These are phyloP conservation scores for Podaxis sp. DNA, from an alignment of 768 basidiomycete genomes.

Conservation along the genomic window DNA sequence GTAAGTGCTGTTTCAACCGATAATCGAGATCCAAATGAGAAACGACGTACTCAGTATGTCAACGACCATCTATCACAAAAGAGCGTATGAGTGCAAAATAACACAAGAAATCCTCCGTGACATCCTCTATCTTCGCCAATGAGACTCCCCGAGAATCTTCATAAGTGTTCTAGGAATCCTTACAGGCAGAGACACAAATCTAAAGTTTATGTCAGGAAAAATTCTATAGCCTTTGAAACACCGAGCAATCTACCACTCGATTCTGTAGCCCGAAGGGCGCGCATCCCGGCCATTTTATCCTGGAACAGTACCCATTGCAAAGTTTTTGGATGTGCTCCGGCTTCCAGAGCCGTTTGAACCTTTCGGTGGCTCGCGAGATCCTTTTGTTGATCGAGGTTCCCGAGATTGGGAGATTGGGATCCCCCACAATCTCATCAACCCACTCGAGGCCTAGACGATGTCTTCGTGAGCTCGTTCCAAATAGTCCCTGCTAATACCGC, in stretches of 20 bases:
- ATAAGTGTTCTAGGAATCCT: background rate
- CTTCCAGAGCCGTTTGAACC: background rate
- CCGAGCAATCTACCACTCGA: background rate
- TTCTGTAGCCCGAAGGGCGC: background rate
- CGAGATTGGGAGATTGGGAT: background rate
- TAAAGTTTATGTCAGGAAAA: background rate
- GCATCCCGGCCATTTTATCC: background rate
- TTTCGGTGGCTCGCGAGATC: background rate
- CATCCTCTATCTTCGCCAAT: background rate
- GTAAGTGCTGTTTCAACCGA: background rate
- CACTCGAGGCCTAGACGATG: background rate
- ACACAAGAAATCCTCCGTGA: no score
- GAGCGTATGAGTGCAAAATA: background rate
- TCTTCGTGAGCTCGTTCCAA: background rate
- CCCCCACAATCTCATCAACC: background rate
- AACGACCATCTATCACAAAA: background rate
- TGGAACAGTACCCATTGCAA: background rate
- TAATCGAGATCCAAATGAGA: background rate
- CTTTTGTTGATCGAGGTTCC: background rate
- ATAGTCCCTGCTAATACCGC: background rate
- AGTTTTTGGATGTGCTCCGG: background rate
- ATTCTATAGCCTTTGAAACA: background rate
- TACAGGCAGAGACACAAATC: background rate
- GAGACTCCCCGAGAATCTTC: background rate
- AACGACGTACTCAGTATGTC: background rate